Percentiles rank a stretch among this genome's conserved stretches.
These are phyloP conservation scores for Ophiosphaerella korrae DNA, from an alignment of 2,329 filamentous ascomycete species.

Conservation along the genomic window DNA sequence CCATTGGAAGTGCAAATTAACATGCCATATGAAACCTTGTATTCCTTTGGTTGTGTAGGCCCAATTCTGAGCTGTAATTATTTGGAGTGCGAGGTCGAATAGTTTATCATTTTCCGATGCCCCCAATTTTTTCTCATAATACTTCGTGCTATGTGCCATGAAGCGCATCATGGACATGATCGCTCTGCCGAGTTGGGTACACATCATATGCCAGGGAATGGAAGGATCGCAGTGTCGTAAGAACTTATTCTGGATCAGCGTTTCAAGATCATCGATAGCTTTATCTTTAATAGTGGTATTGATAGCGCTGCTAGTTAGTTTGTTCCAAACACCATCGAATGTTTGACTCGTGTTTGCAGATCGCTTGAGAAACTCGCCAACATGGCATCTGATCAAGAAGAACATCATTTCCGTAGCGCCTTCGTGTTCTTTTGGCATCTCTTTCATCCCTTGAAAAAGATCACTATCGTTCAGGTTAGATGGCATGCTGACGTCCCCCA, in stretches of 20 bases:
- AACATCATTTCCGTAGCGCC: slow-evolving; percentile 58
- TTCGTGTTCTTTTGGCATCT: slow-evolving; percentile 48
- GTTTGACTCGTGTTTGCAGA: slow-evolving; percentile 14
- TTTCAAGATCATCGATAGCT: slow-evolving; percentile 50
- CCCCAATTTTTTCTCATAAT: slow-evolving; percentile 38
- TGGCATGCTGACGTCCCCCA: slow-evolving; percentile 56
- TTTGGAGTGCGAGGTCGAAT: slow-evolving; percentile 49
- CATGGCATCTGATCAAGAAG: slow-evolving; percentile 50
- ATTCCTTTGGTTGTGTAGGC: slow-evolving; percentile 47
- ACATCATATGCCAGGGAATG: slow-evolving; percentile 53
- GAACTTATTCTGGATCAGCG: slow-evolving; percentile 47
- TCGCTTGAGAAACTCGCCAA: slow-evolving; percentile 48
- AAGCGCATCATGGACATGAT: slow-evolving; percentile 52
- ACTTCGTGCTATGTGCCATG: slow-evolving; percentile 52
- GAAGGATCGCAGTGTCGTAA: slow-evolving; percentile 41
- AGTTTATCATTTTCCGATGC: slow-evolving; percentile 47
- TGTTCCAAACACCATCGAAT: slow-evolving; percentile 33
- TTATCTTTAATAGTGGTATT: slow-evolving; percentile 32
- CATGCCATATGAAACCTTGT: slow-evolving; percentile 54
- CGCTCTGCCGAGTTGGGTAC: slow-evolving; percentile 51
- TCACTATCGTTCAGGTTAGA: slow-evolving; percentile 61
- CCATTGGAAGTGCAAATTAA: slow-evolving; percentile 57
- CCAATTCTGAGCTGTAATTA: slow-evolving; percentile 50
- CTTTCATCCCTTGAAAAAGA: slow-evolving; percentile 50
- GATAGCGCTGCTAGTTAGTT: slow-evolving; percentile 25